These are phyloP conservation scores for Coffea canephora DNA, from an alignment of 257 asterid species.

Conservation along the genomic window DNA sequence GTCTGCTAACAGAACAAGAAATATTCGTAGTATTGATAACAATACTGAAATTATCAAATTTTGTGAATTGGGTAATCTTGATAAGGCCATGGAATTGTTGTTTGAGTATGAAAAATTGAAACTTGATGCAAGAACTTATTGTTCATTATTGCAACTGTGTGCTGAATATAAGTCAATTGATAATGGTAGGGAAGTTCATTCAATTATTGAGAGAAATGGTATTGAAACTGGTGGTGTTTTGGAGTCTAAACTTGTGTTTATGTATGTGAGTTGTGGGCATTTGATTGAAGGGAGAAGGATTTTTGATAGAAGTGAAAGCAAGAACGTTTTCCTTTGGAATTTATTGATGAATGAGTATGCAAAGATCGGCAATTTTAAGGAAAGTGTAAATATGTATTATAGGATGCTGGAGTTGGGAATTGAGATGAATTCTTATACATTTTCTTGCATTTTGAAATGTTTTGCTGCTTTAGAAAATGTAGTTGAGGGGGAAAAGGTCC, in stretches of 20 bases:
- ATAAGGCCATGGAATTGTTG: conserved; percentile 29
- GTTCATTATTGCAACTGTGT: conserved; percentile 30
- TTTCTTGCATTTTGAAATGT: conserved; percentile 27
- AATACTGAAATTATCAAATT: conserved; percentile 20
- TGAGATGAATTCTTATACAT: conserved; percentile 23
- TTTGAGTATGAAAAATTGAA: conserved; percentile 11
- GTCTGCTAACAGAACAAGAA: neutral
- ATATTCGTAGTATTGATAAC: neutral
- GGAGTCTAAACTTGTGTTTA: conserved; percentile 26
- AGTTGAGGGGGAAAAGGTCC: conserved; percentile 18
- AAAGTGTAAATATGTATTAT: conserved; percentile 19
- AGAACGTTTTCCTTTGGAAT: conserved; percentile 31
- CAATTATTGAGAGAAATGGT: conserved; percentile 1
- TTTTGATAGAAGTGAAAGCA: conserved; percentile 16
- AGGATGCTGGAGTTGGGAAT: conserved; percentile 25
- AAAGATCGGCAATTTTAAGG: conserved; percentile 21
- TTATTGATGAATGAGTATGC: conserved; percentile 31
- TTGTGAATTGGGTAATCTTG: conserved; percentile 27
- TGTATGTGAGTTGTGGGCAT: conserved; percentile 32
- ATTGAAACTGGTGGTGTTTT: conserved; percentile 13
- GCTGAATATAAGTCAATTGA: conserved; percentile 29
- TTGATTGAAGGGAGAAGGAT: conserved; percentile 27
- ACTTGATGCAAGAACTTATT: conserved; percentile 19
- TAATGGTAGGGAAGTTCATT: conserved; percentile 30
- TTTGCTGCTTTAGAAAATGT: conserved; percentile 27